Base-by-base conservation (phyloP, 192 early-diverging fungal genomes). In the Coemansia aciculifera region DNA sequence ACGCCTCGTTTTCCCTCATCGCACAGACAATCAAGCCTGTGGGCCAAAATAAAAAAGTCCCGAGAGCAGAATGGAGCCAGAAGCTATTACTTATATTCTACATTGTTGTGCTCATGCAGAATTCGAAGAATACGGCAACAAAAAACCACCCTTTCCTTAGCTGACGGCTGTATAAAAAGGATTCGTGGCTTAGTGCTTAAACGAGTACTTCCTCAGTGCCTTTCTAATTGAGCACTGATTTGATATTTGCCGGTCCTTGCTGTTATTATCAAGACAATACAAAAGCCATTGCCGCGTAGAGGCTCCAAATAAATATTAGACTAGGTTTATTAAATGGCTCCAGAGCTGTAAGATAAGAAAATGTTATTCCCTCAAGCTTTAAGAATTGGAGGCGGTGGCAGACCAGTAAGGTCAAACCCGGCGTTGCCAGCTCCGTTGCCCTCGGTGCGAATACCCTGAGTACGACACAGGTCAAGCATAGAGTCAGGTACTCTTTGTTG, bases 391-490 rank as follows among this genome's bases (percentile, higher is more conserved):
- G 67, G 56, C 5, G 48, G 15, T 4, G 70, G 63, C 3, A 78
- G 84, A 37, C 90, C 90, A 13, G 52, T 64, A 48, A 94, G 66
- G 71, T 92, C 84, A 39, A 88, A 64, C 24, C 85, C 88, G 27
- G 73, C 42, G 4, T 89, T 92, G 42, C 91, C 92, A 19, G 87
- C 86, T 31, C 88, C 93, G 56, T 95, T 95, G 8, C 92, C 92
- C 21, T 42, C 21, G 43, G 75, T 74, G 37, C 77, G 67, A 12
- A 87, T 85, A 27, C 86, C 87, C 46, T 84, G 78, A 27, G 65
- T 69, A 12, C 62, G 71, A 73, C 91, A 95, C 31, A 89, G 68
- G 8, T 87, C 86, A 36, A 62, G 65, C 46, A 89, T 60, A 1
- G 68, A 39, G 24, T 81, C 64, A n/a, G 86, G 87, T 34, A 88